Percentiles rank a stretch among this genome's conserved stretches.
These are phyloP conservation scores for Penicillium waksmanii DNA, from an alignment of 495 filamentous ascomycete species.

Conservation along the genomic window DNA sequence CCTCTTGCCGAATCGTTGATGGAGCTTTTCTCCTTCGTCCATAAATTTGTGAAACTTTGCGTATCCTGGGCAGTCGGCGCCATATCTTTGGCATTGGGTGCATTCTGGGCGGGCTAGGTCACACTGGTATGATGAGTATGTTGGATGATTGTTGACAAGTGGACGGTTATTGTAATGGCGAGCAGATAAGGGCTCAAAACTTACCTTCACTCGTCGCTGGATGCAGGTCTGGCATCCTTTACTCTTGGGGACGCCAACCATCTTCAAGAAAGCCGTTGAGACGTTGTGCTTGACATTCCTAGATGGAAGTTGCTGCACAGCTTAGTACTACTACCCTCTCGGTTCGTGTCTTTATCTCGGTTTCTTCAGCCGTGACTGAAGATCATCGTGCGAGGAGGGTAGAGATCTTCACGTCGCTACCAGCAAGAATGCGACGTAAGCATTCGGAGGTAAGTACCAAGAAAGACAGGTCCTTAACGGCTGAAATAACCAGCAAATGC, in stretches of 20 bases:
- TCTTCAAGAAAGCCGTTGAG: slow-evolving; percentile 12
- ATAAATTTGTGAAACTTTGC: slow-evolving; percentile 27
- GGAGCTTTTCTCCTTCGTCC: slow-evolving; percentile 27
- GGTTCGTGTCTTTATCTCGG: background rate
- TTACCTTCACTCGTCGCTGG: slow-evolving; percentile 34
- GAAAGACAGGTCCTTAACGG: background rate
- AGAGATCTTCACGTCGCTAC: background rate
- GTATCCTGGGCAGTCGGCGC: slow-evolving; percentile 36
- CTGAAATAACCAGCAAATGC: slow-evolving; percentile 5
- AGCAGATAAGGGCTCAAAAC: background rate
- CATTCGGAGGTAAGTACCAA: background rate
- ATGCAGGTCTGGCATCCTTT: slow-evolving; percentile 44
- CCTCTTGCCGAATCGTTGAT: slow-evolving; percentile 23
- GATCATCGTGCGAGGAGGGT: background rate
- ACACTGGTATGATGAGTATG: slow-evolving; percentile 21
- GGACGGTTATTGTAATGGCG: background rate
- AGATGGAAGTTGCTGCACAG: too few species aligned
- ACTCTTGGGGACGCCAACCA: slow-evolving; percentile 49
- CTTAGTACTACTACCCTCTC: background rate
- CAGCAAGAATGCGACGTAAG: background rate
- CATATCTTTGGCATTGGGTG: slow-evolving; percentile 32
- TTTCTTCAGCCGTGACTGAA: background rate
- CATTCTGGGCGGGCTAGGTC: slow-evolving; percentile 34
- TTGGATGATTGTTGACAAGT: background rate
- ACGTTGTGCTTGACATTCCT: background rate